Base-by-base conservation (phyloP, 345 rosid genomes). In the Syzygium aromaticum region DNA sequence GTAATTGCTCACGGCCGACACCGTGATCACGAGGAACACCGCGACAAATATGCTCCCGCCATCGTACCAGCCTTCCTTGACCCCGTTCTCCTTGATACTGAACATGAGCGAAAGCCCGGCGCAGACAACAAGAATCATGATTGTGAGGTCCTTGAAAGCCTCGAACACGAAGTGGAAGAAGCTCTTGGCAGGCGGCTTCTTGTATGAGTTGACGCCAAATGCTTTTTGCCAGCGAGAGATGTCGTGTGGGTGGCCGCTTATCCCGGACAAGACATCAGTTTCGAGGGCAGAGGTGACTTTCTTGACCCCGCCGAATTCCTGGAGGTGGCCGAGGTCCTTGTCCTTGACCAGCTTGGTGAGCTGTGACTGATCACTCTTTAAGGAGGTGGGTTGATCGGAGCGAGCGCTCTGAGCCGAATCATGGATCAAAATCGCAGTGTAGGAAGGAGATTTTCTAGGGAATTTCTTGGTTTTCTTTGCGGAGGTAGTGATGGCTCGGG, bases 61-160 rank as follows among this genome's bases (percentile, higher is more conserved):
- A 13, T 95, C 96, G 28, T 94, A 93, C 96, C 98, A 96, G 4
- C 96, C 94, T 84, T 93, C 96, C 85, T 90, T 91, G 7, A 88
- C 12, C n/a, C 96, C 95, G 7, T 95, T 87, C 63, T 92, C 91
- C 86, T 93, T 93, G 86, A 94, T 94, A 14, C 95, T 95, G 8
- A 92, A 95, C 5, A 87, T 93, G 14, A 96, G 92, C 53, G 96
- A 92, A 54, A 95, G 91, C 25, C 92, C 90, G 0, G 94, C 95
- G 53, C 94, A 93, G 12, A 87, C 94, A 56, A 95, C 84, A 52
- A 94, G 93, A 77, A 95, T 93, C n/a, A 91, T 84, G 28, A 93
- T 93, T 5, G 95, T 95, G 3, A 90, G 52, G 89, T 93, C 94
- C 23, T 93, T 93, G 77, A 93, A 92, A 10, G 92, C 96, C 85